Base-by-base conservation (phyloP, 2,329 filamentous ascomycete genomes). In the Botryotinia narcissicola region DNA sequence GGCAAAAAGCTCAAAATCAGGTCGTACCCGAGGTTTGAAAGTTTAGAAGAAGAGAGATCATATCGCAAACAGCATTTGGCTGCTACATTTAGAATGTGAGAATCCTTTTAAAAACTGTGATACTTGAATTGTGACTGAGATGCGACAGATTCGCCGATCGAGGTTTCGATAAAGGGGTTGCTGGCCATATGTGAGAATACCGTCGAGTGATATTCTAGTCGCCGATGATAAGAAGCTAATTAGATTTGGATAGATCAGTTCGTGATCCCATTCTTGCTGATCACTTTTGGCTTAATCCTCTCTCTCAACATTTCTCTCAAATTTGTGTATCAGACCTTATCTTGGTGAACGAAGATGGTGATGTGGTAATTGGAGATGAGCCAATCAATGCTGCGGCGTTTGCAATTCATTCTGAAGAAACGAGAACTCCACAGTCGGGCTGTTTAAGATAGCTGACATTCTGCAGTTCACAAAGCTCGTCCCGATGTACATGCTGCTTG, bases 281-380 rank as follows among this genome's bases (percentile, higher is more conserved):
- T 75, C 80, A 82, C 73, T 82, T 83, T 73, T 83, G 81, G 75
- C 88, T 92, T 7, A 92, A 92, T 76, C 90, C 90, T 0, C 90
- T 91, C 73, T 89, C 89, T 18, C 85, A 88, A 2, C 85, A 88
- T 4, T 92, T 91, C 81, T 87, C 86, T 9, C 82, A 89, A 71
- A 88, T 92, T 71, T 89, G 87, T 66, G 85, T 86, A 0, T 90
- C 87, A 0, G 89, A 92, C 75, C 84, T 93, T 20, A 91, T 92
- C 70, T 87, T 87, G 25, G 90, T 92, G 2, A 85, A 90, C 77
- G 85, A 90, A 73, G 79, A 85, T 0, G 90, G 90, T 3, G 82
- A 87, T 32, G 85, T 92, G 44, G 86, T 92, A 35, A 88, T 87
- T n/a, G 90, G 90, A 5, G 90, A 89, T 0, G 83, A 82, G 78